Conservation (phyloP, 2,329 filamentous ascomycete genomes). For the Colletotrichum tropicicola region DNA sequence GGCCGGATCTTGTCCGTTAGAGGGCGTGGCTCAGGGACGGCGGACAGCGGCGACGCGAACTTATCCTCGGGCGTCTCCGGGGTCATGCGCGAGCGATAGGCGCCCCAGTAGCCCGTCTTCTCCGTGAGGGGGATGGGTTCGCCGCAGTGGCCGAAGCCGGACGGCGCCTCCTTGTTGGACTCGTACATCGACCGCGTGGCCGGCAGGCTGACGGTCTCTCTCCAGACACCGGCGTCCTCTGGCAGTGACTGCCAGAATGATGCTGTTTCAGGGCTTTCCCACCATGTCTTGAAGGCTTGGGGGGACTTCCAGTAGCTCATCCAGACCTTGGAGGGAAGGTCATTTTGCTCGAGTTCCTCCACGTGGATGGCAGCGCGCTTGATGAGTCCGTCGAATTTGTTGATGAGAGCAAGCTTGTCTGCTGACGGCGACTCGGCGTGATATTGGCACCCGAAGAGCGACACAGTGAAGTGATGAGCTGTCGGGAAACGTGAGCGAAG, state of each 20-base stretch:
- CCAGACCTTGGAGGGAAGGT: slow-evolving; percentile 26
- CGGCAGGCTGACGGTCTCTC: slow-evolving; percentile 24
- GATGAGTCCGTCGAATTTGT: slow-evolving; percentile 16
- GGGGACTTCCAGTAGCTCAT: slow-evolving; percentile 27
- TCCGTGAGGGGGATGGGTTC: slow-evolving; percentile 19
- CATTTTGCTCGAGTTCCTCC: slow-evolving; percentile 27
- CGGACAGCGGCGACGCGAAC: slow-evolving; percentile 10
- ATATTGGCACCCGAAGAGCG: slow-evolving; percentile 23
- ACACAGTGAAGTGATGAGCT: slow-evolving; percentile 27
- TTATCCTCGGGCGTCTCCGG: slow-evolving; percentile 18
- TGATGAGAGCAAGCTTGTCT: slow-evolving; percentile 21
- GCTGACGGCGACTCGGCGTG: slow-evolving; percentile 19
- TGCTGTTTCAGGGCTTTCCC: slow-evolving; percentile 16
- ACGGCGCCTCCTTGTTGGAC: slow-evolving; percentile 13
- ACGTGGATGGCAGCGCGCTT: slow-evolving; percentile 22
- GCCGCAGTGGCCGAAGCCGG: slow-evolving; percentile 26
- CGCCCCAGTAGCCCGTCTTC: slow-evolving; percentile 27
- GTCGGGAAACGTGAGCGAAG: slow-evolving; percentile 26
- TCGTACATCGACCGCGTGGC: slow-evolving; percentile 23
- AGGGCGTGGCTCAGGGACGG: slow-evolving; percentile 4
- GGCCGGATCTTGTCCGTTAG: slow-evolving; percentile 9
- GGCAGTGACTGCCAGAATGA: slow-evolving; percentile 16
- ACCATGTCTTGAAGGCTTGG: slow-evolving; percentile 23
- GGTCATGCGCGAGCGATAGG: slow-evolving; percentile 26
- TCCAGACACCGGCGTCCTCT: slow-evolving; percentile 17